phyloP scores from a whole-genome alignment of 169 alveolate genomes.

The Perkinsus olseni region DNA sequence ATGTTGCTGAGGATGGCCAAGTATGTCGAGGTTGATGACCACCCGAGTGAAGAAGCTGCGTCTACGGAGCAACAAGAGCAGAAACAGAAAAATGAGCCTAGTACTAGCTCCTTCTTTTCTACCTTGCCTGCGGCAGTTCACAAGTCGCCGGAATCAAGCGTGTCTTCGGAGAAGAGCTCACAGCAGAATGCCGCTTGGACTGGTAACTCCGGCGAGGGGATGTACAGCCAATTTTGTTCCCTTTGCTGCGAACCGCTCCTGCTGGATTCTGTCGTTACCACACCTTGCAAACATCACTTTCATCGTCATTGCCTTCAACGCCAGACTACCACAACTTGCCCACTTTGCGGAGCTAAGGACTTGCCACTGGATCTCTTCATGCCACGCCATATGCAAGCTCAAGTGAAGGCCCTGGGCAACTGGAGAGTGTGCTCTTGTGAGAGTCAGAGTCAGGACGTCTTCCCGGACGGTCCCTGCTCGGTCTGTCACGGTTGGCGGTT shows the following conservation, averaged over 20 bases:
- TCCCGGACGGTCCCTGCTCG: background rate
- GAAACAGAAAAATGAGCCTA: too few relatives aligned
- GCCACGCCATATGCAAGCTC: background rate
- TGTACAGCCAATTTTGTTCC: background rate
- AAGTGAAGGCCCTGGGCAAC: background rate
- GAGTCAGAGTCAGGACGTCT: background rate
- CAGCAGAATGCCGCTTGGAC: background rate
- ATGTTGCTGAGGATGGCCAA: background rate
- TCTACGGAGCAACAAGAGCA: too few relatives aligned
- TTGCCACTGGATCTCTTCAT: background rate
- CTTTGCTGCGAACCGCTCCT: background rate
- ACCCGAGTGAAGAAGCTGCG: too few relatives aligned
- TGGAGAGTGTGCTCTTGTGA: background rate
- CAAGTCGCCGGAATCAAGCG: background rate
- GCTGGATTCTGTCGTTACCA: background rate
- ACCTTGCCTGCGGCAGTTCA: background rate
- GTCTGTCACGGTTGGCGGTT: background rate
- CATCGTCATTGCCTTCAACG: background rate
- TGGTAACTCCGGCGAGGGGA: background rate
- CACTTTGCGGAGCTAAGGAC: background rate
- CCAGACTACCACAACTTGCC: background rate
- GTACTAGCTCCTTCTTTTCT: background rate
- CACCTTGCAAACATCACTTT: background rate
- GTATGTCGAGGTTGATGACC: background rate
- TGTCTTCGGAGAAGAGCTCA: background rate